Base-by-base conservation (phyloP, 2,329 filamentous ascomycete species). In the Trichoderma arundinaceum region DNA sequence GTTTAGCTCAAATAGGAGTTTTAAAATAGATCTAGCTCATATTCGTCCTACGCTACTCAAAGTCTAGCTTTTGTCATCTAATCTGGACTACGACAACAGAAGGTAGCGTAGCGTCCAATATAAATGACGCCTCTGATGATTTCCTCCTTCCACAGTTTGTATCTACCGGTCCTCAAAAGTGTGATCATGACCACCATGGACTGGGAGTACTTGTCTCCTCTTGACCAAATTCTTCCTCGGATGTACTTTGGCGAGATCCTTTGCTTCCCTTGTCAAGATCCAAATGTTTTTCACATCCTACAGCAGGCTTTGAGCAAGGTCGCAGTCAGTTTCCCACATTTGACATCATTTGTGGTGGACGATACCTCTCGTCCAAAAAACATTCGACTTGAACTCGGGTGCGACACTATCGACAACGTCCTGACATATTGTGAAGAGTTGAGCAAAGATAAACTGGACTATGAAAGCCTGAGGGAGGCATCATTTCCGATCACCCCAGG, bases 241-340 rank as follows among this genome's bases (percentile, higher is more conserved):
- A 57, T 43, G 38, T 57, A 57, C 17, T 57, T 57, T 57, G 53
- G 53, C 19, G 22, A 43, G 13, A 57, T 57, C 9, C 38, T 57
- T 19, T 57, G 53, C 53, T 57, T 57, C n/a, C 53, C 53, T 17
- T 43, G 12, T 33, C 10, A 19, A 39, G 35, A 57, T 3, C 4
- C 13, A 8, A 10, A n/a, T 7, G 12, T 41, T 5, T 32, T 57
- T 19, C 13, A 35, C 13, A 5, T 43, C 7, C 15, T 57, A n/a
- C 38, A 43, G 53, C 38, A 57, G 15, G 53, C 38, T 1, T n/a
- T 57, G 15, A 57, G 38, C 38, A 57, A 57, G n/a, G 38, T 57
- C 28, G 53, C 38, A 13, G 53, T 39, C 22, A 33, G 13, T 9
- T 19, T 57, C 10, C 53, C 38, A 15, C 53, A 57, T 41, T 43